These are phyloP conservation scores for Terfezia boudieri DNA, from an alignment of 495 filamentous ascomycete species.

Conservation along the genomic window DNA sequence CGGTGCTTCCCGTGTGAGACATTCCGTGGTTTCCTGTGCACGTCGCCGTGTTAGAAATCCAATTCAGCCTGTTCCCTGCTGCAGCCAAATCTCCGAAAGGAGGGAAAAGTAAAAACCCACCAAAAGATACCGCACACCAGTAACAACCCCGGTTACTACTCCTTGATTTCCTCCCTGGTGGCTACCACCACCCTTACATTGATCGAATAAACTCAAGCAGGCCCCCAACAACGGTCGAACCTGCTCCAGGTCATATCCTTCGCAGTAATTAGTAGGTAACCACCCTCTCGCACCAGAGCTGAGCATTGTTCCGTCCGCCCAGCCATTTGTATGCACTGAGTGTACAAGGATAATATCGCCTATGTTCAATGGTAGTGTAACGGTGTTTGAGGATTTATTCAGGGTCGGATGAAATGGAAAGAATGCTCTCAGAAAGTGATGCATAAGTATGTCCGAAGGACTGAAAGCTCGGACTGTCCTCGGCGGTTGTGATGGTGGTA, in stretches of 20 bases:
- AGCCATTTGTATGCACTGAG: constrained; percentile 94
- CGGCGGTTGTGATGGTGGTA: background rate
- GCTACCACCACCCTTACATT: constrained; percentile 46
- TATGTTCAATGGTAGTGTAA: constrained; percentile 68
- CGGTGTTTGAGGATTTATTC: constrained; percentile 40
- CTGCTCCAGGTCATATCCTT: constrained; percentile 67
- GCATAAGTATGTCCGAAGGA: background rate
- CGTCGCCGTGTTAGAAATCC: constrained; percentile 7
- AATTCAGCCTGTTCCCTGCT: background rate
- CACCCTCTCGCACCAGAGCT: constrained; percentile 76
- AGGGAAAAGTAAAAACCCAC: constrained; percentile 30
- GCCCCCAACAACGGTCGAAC: constrained; percentile 72
- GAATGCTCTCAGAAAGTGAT: constrained; percentile 73
- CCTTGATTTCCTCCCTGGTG: constrained; percentile 55
- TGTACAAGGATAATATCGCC: constrained; percentile 90
- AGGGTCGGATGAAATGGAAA: constrained; percentile 72
- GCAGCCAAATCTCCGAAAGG: background rate
- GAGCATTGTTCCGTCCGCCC: constrained; percentile 94
- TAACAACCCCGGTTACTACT: constrained; percentile 78
- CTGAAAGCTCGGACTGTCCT: background rate
- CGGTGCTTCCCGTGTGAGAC: constrained; percentile 57
- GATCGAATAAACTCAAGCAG: constrained; percentile 78
- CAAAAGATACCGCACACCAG: constrained; percentile 71
- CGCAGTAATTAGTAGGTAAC: constrained; percentile 97
- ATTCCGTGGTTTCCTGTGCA: constrained; percentile 60